phyloP scores from a whole-genome alignment of 768 basidiomycete genomes.

The Leccinum variicolor region DNA sequence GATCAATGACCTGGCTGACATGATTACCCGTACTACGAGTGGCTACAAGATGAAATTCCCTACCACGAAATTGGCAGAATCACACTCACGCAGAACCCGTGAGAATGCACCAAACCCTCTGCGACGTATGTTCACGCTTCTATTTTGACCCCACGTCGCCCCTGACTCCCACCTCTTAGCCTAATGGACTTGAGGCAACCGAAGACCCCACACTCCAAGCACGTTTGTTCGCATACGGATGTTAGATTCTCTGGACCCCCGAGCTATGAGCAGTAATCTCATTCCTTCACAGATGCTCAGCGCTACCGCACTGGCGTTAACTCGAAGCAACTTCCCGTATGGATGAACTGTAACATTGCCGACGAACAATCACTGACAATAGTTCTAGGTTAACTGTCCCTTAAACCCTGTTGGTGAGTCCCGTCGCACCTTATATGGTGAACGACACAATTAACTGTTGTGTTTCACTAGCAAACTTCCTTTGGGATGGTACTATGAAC shows the following conservation, averaged over 20 bases:
- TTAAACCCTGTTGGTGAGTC: conserved; percentile 35
- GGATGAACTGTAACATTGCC: not conserved
- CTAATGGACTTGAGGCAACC: conserved; percentile 42
- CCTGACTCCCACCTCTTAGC: not conserved
- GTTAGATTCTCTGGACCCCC: conserved; percentile 19
- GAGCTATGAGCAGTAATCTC: not conserved
- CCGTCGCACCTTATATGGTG: too few species aligned
- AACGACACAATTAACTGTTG: not conserved
- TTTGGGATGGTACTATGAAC: conserved; percentile 38
- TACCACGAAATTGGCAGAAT: conserved; percentile 36
- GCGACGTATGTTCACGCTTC: not conserved
- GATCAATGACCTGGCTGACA: not conserved
- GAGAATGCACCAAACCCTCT: conserved; percentile 6
- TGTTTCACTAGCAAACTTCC: conserved; percentile 33
- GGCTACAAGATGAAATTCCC: conserved; percentile 34
- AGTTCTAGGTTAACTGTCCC: conserved; percentile 34
- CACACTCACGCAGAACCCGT: conserved; percentile 37
- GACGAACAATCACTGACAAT: not conserved
- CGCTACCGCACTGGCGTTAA: conserved; percentile 39
- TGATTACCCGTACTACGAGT: conserved; percentile 27
- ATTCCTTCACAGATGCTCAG: conserved; percentile 30
- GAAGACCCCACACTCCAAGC: conserved; percentile 59
- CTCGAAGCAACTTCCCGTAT: conserved; percentile 36
- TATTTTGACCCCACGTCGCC: not conserved
- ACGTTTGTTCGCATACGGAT: conserved; percentile 55